Evolutionary conservation across 345 rosid genomes (phyloP), one percentile per base, ranked within the genome.

Genomic region (Camelina neglecta): DNA sequence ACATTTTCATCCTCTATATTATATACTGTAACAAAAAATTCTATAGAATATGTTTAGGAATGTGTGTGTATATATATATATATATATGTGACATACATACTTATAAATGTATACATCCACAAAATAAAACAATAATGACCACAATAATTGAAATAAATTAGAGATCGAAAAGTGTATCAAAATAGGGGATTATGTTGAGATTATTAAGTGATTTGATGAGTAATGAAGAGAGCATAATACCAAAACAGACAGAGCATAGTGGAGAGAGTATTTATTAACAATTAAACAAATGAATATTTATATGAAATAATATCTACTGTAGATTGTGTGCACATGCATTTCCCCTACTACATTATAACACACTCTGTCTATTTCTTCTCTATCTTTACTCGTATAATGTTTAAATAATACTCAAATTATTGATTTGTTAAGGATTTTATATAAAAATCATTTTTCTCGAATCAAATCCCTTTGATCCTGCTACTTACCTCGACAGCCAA

Each of bases 291-390:
- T 35, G 13, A 38, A 62, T 72, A 51, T 62, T 73, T 41, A 53
- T 67, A 60, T 54, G 70, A 63, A 63, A 64, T 80, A 48, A 83
- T 82, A 89, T 87, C 88, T 81, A 86, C 76, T 64, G 77, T 87
- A 87, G 92, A 89, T 89, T 89, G 75, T 53, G 87, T 81, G 83
- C 95, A 87, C 89, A 87, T 89, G 92, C 84, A 72, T 72, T 77
- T 64, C 76, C 73, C 69, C 81, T 78, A 67, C 77, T 72, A 35
- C 80, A 75, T 67, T 66, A 67, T 67, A 18, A 7, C 69, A 75
- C 73, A 66, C 68, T 72, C 57, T 65, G 76, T 72, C 76, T 72
- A 65, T 45, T 42, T 60, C 68, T 78, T 78, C 59, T 62, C 75
- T 69, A 69, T 76, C 75, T 62, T 54, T 69, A 69, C 65, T 62